Percentiles rank a stretch among this genome's conserved stretches.
These are phyloP conservation scores for Alternaria gaisen DNA, from an alignment of 2,329 filamentous ascomycete species.

Conservation along the genomic window DNA sequence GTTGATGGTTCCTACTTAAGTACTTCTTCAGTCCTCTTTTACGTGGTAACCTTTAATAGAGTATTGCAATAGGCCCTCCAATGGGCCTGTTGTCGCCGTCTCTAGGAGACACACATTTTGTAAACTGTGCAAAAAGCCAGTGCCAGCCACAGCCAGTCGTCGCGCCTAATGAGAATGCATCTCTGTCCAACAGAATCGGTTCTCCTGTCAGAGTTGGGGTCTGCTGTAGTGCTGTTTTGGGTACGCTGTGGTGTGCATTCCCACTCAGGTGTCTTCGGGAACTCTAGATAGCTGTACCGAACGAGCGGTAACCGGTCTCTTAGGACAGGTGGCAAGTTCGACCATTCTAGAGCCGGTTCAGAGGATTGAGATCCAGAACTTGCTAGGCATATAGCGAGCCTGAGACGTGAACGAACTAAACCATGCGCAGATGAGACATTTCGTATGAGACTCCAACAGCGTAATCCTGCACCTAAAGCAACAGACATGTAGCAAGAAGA, in stretches of 20 bases:
- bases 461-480: neutral
- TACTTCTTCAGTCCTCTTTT: neutral
- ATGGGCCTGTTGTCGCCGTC: conserved; percentile 1
- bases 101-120: conserved; percentile 2
- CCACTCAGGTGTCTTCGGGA: neutral
- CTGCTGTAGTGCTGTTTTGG: neutral
- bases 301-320: neutral
- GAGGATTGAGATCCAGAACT: neutral
- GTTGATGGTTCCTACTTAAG: neutral
- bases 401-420: neutral
- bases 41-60: neutral
- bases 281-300: neutral
- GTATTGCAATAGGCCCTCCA: conserved; percentile 5
- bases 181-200: conserved; percentile 16
- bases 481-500: neutral
- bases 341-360: neutral
- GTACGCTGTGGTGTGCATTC: neutral
- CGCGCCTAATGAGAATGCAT: conserved; percentile 22
- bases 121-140: conserved; percentile 2
- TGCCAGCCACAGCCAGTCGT: conserved; percentile 20
- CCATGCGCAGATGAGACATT: neutral
- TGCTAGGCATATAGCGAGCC: neutral
- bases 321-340: neutral
- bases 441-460: neutral
- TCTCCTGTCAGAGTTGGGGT: neutral